Conservation (phyloP, 2,329 filamentous ascomycete species). For the Aspergillaceae sp. region DNA sequence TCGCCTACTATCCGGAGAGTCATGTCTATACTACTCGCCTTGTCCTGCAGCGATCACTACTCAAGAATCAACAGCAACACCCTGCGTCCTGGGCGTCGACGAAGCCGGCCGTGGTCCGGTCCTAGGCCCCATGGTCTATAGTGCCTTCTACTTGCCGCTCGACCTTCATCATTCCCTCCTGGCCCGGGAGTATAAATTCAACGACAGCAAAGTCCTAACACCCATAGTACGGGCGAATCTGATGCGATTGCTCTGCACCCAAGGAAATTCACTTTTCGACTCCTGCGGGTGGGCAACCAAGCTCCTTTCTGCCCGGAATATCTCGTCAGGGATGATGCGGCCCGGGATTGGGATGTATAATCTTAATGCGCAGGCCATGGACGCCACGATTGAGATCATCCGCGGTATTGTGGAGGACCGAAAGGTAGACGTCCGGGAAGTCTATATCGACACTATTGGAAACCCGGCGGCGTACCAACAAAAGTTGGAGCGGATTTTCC, state of each 20-base stretch:
- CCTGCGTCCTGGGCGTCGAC: slow-evolving; percentile 79
- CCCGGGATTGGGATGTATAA: slow-evolving; percentile 58
- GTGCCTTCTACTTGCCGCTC: slow-evolving; percentile 61
- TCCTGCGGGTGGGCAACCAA: slow-evolving; percentile 78
- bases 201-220: slow-evolving; percentile 90
- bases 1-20: slow-evolving; percentile 54
- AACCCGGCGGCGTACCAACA: slow-evolving; percentile 74
- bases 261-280: slow-evolving; percentile 47
- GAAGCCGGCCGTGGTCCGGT: slow-evolving; percentile 91
- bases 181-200: slow-evolving; percentile 71
- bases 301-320: slow-evolving; percentile 74
- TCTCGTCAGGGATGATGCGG: slow-evolving; percentile 67
- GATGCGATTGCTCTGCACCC: slow-evolving; percentile 62
- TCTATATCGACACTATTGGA: slow-evolving; percentile 94
- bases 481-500: slow-evolving; percentile 76
- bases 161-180: slow-evolving; percentile 63
- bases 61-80: slow-evolving; percentile 35
- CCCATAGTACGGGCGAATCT: slow-evolving; percentile 67
- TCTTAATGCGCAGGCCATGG: slow-evolving; percentile 91
- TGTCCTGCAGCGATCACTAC: slow-evolving; percentile 55
- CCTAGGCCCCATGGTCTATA: slow-evolving; percentile 66
- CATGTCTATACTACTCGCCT: slow-evolving; percentile 64
- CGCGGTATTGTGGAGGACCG: slow-evolving; percentile 59
- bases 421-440: slow-evolving; percentile 75
- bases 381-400: slow-evolving; percentile 79